Evolutionary conservation across 129 eudicot genomes (phyloP), one percentile per base, ranked within the genome.

Genomic region (Saussurea involucrata): DNA sequence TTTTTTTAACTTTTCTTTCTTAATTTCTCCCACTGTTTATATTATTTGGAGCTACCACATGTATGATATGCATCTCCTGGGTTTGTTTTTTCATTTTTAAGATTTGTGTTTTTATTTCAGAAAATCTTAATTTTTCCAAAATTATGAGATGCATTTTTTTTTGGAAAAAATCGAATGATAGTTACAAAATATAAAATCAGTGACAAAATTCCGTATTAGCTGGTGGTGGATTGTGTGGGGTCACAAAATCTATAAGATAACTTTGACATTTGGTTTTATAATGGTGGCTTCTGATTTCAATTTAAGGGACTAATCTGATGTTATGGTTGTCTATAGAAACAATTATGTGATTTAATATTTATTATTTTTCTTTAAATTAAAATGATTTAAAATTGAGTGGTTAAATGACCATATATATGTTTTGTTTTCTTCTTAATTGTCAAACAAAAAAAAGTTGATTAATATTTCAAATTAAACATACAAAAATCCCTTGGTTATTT

Each of bases 201-300:
- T 63, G 79, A 40, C 29, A 17, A 57, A 73, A 15, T 63, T 75
- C 29, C 24, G 61, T 25, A 64, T 34, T 58, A 25, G 76, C 33
- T 69, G 63, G 77, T 70, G 72, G 71, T 36, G 46, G 69, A 69
- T 58, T 78, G 71, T 69, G 81, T 78, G 82, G 82, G 82, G 82
- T 72, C 77, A 64, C 24, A 78, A 71, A 71, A 61, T 69, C 71
- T 61, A 72, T 17, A 69, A 34, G 66, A 71, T 37, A 61, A 29
- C 76, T 78, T 61, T 57, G 37, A 28, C 58, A 32, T 68, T 24
- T 33, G 67, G 25, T 31, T 66, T 76, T 36, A 66, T 29, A 20
- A 29, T 28, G 70, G 53, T 46, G 46, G 18, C 55, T 76, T 67
- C 8, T 31, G n/a, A 13, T 18, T 64, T 76, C 53, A 76, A 31